Conservation (phyloP, 371 early-diverging fungal genomes). For the Mucor indicus region DNA sequence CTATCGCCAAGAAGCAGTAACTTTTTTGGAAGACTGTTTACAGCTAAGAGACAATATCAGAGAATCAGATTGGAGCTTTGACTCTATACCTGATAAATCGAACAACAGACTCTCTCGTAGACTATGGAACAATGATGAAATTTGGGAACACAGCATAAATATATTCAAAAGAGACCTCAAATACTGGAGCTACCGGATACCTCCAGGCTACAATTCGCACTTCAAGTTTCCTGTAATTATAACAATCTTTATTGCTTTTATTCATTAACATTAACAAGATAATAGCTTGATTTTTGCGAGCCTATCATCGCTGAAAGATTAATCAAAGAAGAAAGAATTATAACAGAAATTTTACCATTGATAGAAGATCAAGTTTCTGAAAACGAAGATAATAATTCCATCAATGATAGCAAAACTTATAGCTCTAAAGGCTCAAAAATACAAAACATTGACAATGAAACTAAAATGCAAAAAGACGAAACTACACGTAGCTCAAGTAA, state of each 20-base stretch:
- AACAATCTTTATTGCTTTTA: not conserved
- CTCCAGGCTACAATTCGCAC: conserved; percentile 22
- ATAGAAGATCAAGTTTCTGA: not conserved
- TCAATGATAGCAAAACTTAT: too few relatives aligned
- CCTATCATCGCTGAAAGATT: conserved; percentile 9
- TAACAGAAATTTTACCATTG: not conserved
- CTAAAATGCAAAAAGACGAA: too few relatives aligned
- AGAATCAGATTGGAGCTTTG: conserved; percentile 17
- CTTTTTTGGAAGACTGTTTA: conserved; percentile 19
- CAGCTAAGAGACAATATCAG: conserved; percentile 3
- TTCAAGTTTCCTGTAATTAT: conserved; percentile 11
- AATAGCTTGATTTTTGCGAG: conserved; percentile 6
- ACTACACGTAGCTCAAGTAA: too few relatives aligned
- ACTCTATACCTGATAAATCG: conserved; percentile 26
- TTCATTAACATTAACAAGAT: not conserved
- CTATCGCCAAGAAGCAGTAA: conserved; percentile 12
- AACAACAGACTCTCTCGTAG: conserved; percentile 7
- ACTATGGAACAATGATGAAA: conserved; percentile 13
- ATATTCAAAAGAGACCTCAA: conserved; percentile 25
- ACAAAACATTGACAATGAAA: too few relatives aligned
- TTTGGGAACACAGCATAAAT: conserved; percentile 22
- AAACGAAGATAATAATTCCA: too few relatives aligned
- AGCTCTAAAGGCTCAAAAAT: too few relatives aligned
- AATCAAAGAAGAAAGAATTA: conserved; percentile 1
- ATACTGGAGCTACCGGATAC: conserved; percentile 27